A percentile compares a stretch with the other conserved stretches of the same genome.
These are phyloP conservation scores for Polymyxa betae DNA, from an alignment of 208 protist species.

Conservation along the genomic window DNA sequence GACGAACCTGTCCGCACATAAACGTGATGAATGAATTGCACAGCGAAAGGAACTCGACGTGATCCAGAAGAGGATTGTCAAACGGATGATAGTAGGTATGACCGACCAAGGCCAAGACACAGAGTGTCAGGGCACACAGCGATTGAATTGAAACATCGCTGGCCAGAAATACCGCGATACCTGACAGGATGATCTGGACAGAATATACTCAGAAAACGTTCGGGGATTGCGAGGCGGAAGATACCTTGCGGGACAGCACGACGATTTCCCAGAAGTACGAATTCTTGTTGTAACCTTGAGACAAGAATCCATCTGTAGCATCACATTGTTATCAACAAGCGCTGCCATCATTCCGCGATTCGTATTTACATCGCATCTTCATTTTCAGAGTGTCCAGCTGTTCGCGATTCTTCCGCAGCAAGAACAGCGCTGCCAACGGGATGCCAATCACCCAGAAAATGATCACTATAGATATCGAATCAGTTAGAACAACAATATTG, in stretches of 20 bases:
- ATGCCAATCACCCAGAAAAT: constrained; percentile 30
- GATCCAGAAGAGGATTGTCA: not conserved
- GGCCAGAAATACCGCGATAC: constrained; percentile 8
- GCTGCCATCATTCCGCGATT: not conserved
- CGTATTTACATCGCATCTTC: constrained; percentile 43
- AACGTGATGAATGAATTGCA: constrained; percentile 37
- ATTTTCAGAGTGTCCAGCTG: constrained; percentile 12
- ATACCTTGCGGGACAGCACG: constrained; percentile 28
- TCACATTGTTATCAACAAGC: not conserved
- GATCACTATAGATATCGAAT: not conserved
- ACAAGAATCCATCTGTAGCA: constrained; percentile 39
- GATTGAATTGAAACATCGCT: not conserved
- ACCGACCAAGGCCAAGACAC: not conserved
- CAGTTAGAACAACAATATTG: not conserved
- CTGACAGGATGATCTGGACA: constrained; percentile 4
- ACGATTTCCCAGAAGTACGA: constrained; percentile 46
- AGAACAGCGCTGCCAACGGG: not conserved
- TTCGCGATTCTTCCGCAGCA: not conserved
- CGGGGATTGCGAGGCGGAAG: not conserved
- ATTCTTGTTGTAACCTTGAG: constrained; percentile 32
- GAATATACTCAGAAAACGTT: not conserved
- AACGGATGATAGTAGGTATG: constrained; percentile 39
- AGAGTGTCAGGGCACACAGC: not conserved
- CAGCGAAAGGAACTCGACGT: constrained; percentile 40
- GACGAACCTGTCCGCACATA: constrained; percentile 30